Evolutionary conservation across 768 basidiomycete species (phyloP), one percentile per base, ranked within the genome.

Genomic region (Favolaschia claudopus): DNA sequence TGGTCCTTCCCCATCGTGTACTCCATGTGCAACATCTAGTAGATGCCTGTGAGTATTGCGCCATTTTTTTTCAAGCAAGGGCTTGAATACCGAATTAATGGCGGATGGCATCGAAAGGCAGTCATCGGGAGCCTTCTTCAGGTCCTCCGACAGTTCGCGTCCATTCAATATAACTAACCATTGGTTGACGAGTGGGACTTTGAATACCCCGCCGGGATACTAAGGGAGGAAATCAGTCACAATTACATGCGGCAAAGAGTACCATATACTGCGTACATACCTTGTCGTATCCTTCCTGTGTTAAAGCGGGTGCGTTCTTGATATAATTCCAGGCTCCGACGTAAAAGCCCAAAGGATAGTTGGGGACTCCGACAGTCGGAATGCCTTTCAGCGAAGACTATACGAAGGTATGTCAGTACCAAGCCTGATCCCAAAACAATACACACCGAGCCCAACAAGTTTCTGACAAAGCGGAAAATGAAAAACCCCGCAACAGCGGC

Each of bases 101-200:
- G 71, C 72, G 28, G 69, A 74, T 0, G 20, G 0, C 17, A 77
- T 65, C 7, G 80, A 81, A 19, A 83, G 63, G 7, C 64, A 60
- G 27, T 75, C 73, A 13, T 80, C 78, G 0, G 77, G 62, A 6
- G 78, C 75, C 45, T 69, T 77, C 14, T 70, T 65, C 9, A 83
- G n/a, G 37, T 84, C 82, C 4, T 82, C 74, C 33, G 80, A 62
- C 5, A 72, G 55, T 25, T 68, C 51, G 0, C 59, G 66, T 5
- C 69, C 69, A 17, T 66, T 67, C 0, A 79, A 42, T 15, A 85
- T 40, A 28, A 84, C 74, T 0, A 68, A 51, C 84, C 83, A 85
- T n/a, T 66, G 65, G 10, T 57, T 52, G 1, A 33, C 50, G 1
- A 62, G 32, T 6, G 61, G 22, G 32, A 62, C 51, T 33, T 62